Percentiles rank a stretch among this genome's conserved stretches.
These are phyloP conservation scores for Hericium erinaceus DNA, from an alignment of 768 basidiomycete species.

Conservation along the genomic window DNA sequence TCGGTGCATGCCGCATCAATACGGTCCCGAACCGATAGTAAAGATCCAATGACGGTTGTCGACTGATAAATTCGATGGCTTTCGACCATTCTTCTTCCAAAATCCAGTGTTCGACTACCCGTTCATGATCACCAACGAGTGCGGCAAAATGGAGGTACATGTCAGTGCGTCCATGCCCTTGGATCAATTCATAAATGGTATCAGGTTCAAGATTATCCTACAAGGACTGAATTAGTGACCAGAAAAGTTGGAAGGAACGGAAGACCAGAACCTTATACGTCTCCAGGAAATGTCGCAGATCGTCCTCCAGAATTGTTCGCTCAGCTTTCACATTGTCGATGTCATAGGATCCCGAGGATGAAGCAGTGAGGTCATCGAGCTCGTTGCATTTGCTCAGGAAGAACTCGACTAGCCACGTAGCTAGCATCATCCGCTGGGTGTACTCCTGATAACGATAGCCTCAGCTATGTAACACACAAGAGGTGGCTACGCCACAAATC, in stretches of 20 bases:
- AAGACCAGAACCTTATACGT: conserved; percentile 69
- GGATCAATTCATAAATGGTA: conserved; percentile 88
- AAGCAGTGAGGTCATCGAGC: conserved; percentile 87
- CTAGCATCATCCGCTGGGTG: conserved; percentile 94
- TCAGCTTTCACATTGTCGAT: conserved; percentile 80
- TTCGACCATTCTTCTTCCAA: conserved; percentile 87
- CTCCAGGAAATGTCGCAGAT: conserved; percentile 84
- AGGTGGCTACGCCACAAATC: conserved; percentile 25
- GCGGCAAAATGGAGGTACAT: conserved; percentile 87
- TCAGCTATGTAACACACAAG: not conserved
- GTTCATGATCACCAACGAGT: conserved; percentile 68
- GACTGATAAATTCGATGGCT: conserved; percentile 82
- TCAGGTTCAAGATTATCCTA: conserved; percentile 77
- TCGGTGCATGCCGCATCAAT: conserved; percentile 77
- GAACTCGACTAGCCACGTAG: conserved; percentile 97
- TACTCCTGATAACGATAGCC: conserved; percentile 47
- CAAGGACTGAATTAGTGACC: not conserved
- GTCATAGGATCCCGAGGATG: conserved; percentile 73
- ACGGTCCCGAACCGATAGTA: conserved; percentile 92
- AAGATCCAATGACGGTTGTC: conserved; percentile 76
- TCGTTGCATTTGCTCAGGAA: conserved; percentile 96
- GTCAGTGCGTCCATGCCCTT: conserved; percentile 87
- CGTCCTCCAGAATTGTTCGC: conserved; percentile 79
- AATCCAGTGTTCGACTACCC: conserved; percentile 88
- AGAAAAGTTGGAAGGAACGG: not conserved